phyloP scores from a whole-genome alignment of 208 protist species.

The Crithidia bombi region DNA sequence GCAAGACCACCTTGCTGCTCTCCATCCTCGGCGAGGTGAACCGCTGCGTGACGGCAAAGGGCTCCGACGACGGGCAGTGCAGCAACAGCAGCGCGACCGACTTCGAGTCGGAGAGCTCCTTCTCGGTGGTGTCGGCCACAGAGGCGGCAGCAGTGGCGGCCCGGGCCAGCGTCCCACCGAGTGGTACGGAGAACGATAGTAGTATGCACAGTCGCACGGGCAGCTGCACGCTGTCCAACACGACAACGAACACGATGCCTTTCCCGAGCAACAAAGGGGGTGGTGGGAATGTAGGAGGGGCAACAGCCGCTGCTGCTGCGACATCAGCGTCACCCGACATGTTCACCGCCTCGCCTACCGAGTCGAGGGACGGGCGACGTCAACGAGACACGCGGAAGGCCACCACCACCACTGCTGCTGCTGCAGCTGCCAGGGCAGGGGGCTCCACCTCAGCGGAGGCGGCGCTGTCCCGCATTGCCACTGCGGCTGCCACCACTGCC shows the following conservation, averaged over 20 bases:
- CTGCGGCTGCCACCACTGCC: constrained; percentile 1
- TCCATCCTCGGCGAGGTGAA: constrained; percentile 84
- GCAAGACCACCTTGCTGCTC: constrained; percentile 78
- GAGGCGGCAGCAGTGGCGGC: constrained; percentile 15
- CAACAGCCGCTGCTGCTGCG: not conserved
- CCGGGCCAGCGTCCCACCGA: not conserved
- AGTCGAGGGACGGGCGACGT: constrained; percentile 8
- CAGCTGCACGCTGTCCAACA: constrained; percentile 15
- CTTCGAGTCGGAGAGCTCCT: constrained; percentile 33
- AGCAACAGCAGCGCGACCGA: constrained; percentile 19
- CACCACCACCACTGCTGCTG: not conserved
- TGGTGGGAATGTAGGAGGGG: not conserved
- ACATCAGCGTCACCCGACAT: constrained; percentile 8
- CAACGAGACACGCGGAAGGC: not conserved
- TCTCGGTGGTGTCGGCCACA: constrained; percentile 37
- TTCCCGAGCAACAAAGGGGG: not conserved
- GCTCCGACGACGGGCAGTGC: constrained; percentile 4
- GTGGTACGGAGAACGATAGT: constrained; percentile 6
- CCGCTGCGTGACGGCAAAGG: constrained; percentile 37
- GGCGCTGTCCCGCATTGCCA: not conserved
- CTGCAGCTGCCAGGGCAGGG: not conserved
- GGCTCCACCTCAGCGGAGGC: constrained; percentile 1
- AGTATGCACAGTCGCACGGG: constrained; percentile 12
- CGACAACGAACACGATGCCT: not conserved
- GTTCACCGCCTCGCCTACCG: constrained; percentile 27